Evolutionary conservation across 225 moss, liverwort and hornwort species (phyloP), one percentile per base, ranked within the genome.

Genomic region (Sphagnum contortum): DNA sequence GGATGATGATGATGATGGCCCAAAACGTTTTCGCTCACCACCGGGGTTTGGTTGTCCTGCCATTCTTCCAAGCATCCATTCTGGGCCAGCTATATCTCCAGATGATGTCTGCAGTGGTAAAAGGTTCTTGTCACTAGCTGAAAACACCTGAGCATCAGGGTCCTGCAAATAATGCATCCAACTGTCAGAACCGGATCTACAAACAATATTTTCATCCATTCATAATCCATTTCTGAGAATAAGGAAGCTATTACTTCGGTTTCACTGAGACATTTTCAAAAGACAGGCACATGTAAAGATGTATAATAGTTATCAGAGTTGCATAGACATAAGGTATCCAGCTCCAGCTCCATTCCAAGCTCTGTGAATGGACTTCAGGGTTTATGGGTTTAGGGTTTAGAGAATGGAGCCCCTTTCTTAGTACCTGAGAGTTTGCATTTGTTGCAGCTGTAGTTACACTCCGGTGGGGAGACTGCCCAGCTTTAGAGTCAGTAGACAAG

Each of bases 31-130:
- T 11, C 73, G 56, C 12, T 80, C 84, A 70, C 73, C 78, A 48
- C 84, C 80, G 66, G 81, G 73, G 11, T 71, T 71, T 64, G 86
- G 82, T 45, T 83, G 77, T 79, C 80, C 84, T 59, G 81, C 63
- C 65, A 90, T 73, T 71, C 74, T 83, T 46, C 90, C 91, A 13
- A 91, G 78, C 75, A 94, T 87, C 91, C 91, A 91, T 56, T 94
- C 91, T 14, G 91, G 72, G 69, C 83, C 89, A 52, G 75, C 69
- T 59, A 91, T 75, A 60, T 88, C 94, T 56, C 94, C 82, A 45
- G 82, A 55, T 57, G 81, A 70, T 49, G 82, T 70, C 57, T 84
- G 82, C 48, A 56, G 75, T 48, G 88, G 84, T 4, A 91, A 73
- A 44, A 90, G 71, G 73, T 81, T 80, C 63, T 88, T 86, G 53